Base-by-base conservation (phyloP, 371 early-diverging fungal genomes). In the Mortierella sp. region DNA sequence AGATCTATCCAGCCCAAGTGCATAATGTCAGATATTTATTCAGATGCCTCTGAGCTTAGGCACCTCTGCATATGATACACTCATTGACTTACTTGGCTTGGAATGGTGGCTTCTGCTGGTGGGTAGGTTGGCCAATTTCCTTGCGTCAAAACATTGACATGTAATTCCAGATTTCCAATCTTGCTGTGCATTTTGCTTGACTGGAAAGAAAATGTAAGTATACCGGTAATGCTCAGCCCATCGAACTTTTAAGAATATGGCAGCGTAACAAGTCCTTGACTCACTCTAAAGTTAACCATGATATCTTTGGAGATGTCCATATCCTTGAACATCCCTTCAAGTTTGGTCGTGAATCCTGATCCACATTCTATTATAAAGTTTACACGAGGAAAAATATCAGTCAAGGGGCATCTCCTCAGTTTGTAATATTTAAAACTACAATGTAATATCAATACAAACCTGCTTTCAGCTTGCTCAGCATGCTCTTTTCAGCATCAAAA, bases 321-420 rank as follows among this genome's bases (percentile, higher is more conserved):
- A 77, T 98, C 98, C 64, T 90, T 93, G 80, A 97, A 94, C 98
- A 97, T 98, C 17, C 91, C 94, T 69, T 98, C 98, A 31, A 97
- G 83, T 32, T 94, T 92, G 66, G 92, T 93, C 12, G 98, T 97
- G 76, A 93, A 97, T 29, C 90, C 95, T 10, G 91, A 85, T 0
- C 98, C 98, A 75, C 97, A 96, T 84, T 98, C 97, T 87, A 82
- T 54, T 53, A 22, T 31, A 37, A 42, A 37, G 1, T 32, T 17
- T 17, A 43, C 19, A 9, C 10, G 37, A 43, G 17, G 22, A 22
- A 32, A 60, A 55, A 51, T 29, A 61, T 57, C n/a, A 43, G n/a
- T 0, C 40, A 3, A 43, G 2, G 17, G 26, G 2, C 19, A 26
- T 19, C 26, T 22, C 42, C 32, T 63, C 35, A 37, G 45, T 4